Percentiles rank a stretch among this genome's conserved stretches.
phyloP scores from a whole-genome alignment of 495 filamentous ascomycete genomes.

The Trichoderma orchidacearum region DNA sequence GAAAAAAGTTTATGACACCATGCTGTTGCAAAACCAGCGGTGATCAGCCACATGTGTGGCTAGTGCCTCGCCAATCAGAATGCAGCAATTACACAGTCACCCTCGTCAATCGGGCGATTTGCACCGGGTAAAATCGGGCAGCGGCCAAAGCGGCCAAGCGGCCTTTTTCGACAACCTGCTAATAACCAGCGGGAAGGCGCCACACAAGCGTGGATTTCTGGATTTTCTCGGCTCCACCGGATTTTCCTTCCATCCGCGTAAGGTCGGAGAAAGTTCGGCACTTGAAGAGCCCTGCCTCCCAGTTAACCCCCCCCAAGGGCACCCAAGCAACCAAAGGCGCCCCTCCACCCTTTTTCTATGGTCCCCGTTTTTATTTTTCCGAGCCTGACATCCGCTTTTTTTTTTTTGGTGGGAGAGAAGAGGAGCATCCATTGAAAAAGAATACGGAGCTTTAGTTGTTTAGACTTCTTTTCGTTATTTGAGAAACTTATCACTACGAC shows the following conservation, averaged over 20 bases:
- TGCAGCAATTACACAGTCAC: conserved; percentile 3
- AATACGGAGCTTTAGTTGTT: neutral
- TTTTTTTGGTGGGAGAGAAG: neutral
- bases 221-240: neutral
- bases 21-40: neutral
- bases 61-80: conserved; percentile 20
- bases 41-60: conserved; percentile 2
- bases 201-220: too few relatives aligned
- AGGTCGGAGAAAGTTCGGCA: neutral
- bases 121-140: neutral
- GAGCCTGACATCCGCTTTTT: neutral
- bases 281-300: too few relatives aligned
- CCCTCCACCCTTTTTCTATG: neutral
- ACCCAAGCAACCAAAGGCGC: too few relatives aligned
- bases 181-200: too few relatives aligned
- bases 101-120: neutral
- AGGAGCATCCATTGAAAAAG: conserved; percentile 3
- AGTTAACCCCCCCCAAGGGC: too few relatives aligned
- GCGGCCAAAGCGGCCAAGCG: neutral
- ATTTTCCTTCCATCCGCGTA: neutral
- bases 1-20: conserved; percentile 13
- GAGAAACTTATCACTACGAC: neutral
- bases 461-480: neutral
- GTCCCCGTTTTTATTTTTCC: conserved; percentile 1
- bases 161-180: too few relatives aligned